Base-by-base conservation (phyloP, 257 asterid genomes). In the Petunia axillaris region DNA sequence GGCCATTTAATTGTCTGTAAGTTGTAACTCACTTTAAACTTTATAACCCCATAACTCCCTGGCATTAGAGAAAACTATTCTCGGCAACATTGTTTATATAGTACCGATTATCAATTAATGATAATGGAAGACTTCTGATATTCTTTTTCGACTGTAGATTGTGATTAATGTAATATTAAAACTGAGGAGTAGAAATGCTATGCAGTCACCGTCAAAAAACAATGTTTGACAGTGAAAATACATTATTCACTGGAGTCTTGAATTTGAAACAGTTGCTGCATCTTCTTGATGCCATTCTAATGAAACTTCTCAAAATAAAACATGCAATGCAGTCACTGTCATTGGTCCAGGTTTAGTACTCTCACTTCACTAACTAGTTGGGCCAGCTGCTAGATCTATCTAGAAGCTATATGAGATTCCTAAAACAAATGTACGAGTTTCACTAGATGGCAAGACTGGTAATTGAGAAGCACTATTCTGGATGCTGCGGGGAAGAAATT, bases 371-470 rank as follows among this genome's bases (percentile, higher is more conserved):
- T 71, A 16, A 48, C 10, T 71, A 71, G 77, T 35, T 50, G 16
- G 11, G 60, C 10, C 43, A 48, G 43, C 25, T 5, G n/a, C 35
- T 71, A 48, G 60, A 10, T 71, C 60, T 10, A 71, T 48, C 60
- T 48, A 48, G 77, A 3, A 71, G 77, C 77, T 71, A 71, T 0
- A 10, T 48, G 41, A 25, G 25, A 70, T 70, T 46, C 11, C 77
- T 39, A 46, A 16, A 70, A 10, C 2, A 2, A 43, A 68, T 68
- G 57, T 10, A 15, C 48, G 41, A 5, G 48, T 15, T 70, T 43
- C 43, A 70, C 41, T 4, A 46, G 41, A 70, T 70, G 59, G 10
- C 10, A 46, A 70, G 43, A 25, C 48, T 9, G 43, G 43, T 53
- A 70, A 35, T 25, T 25, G 58, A 70, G 77, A 48, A 70, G 57